Base-by-base conservation (phyloP, 73 alveolate species). In the Stentor roeselii region DNA sequence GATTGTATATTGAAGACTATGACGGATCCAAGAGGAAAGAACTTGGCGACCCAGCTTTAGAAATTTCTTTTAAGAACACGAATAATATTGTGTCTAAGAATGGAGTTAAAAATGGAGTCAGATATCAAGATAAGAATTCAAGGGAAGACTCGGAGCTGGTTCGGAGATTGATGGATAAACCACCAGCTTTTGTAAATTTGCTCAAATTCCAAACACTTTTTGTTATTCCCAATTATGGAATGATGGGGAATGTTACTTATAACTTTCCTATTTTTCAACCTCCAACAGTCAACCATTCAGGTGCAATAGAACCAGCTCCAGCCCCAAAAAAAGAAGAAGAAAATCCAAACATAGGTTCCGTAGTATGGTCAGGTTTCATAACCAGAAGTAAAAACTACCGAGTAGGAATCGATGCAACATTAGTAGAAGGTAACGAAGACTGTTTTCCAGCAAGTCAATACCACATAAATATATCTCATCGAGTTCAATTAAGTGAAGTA, bases 361-460 rank as follows among this genome's bases (percentile, higher is more conserved):
- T 84, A 30, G 60, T 86, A 74, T 86, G 91, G 91, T 83, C 91
- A 21, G 91, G 91, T 3, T 86, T 86, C 34, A 86, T 86, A 86
- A 59, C 87, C 39, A 82, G 91, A 42, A 82, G 89, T 30, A 86
- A 86, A 39, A 86, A 84, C 59, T 84, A 86, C 59, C 21, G 75
- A 31, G 91, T 86, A 35, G 90, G 86, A 21, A 84, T 86, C 3
- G 91, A 86, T 86, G 91, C 91, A 3, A 86, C 84, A 21, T 41
- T 76, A 39, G 74, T 76, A 6, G 30, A 76, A 76, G 84, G 84
- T 27, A 41, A 39, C 6, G 27, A 27, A 36, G 84, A 76, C 21
- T 37, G 75, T 76, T 41, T 76, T 34, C 80, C 80, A 67, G 27
- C 84, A 21, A 37, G 36, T 15, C 75, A 27, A 27, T 76, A 76